A percentile compares a stretch with the other conserved stretches of the same genome.
These are phyloP conservation scores for Fusarium fujikuroi DNA, from an alignment of 2,329 filamentous ascomycete genomes.

Conservation along the genomic window DNA sequence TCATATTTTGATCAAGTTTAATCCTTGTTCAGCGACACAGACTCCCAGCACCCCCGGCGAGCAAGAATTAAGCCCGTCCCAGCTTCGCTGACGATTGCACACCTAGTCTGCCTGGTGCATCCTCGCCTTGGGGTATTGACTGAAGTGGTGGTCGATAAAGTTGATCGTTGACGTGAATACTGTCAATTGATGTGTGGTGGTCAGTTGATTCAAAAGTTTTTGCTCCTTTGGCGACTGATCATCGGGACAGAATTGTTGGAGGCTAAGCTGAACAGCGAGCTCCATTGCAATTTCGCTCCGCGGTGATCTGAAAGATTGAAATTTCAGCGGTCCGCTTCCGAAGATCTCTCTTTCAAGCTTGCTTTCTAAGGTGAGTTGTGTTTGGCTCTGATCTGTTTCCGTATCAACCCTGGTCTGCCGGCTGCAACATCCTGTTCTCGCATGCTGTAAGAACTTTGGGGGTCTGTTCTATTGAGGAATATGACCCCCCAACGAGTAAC, in stretches of 20 bases:
- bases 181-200: conserved; percentile 23
- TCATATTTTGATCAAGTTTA: conserved; percentile 24
- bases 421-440: neutral
- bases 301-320: conserved; percentile 31
- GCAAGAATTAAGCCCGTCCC: conserved; percentile 28
- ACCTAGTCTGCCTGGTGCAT: conserved; percentile 16
- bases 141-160: conserved; percentile 39
- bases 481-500: conserved; percentile 11
- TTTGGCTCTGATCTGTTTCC: conserved; percentile 8
- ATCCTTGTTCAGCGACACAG: conserved; percentile 37
- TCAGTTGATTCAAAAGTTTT: neutral
- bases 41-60: conserved; percentile 32
- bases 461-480: conserved; percentile 4
- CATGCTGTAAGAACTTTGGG: neutral
- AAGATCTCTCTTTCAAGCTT: conserved; percentile 19
- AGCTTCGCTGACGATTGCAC: conserved; percentile 33
- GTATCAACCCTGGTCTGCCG: neutral
- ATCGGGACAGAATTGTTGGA: conserved; percentile 22
- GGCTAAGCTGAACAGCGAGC: conserved; percentile 24
- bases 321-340: conserved; percentile 13
- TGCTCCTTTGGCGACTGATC: conserved; percentile 16
- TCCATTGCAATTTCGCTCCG: conserved; percentile 40
- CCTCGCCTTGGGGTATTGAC: conserved; percentile 28
- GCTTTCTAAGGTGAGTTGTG: conserved; percentile 29
- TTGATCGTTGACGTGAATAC: conserved; percentile 37